Percentiles rank a stretch among this genome's conserved stretches.
These are phyloP conservation scores for Drechslerella stenobrocha DNA, from an alignment of 2,329 filamentous ascomycete species.

Conservation along the genomic window DNA sequence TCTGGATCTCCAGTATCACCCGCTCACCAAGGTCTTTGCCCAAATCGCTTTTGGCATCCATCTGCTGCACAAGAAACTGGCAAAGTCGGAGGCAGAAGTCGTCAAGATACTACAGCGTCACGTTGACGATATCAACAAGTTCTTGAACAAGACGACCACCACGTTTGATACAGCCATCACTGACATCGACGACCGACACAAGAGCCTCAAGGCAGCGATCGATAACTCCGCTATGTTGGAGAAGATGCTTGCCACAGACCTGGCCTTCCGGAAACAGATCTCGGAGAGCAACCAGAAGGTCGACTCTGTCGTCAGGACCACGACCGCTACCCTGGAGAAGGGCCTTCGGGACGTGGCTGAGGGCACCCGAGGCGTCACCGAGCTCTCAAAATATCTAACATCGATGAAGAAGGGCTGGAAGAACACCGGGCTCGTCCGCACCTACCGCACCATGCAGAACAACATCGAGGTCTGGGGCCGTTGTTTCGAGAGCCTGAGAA, in stretches of 20 bases:
- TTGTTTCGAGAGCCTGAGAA: slow-evolving; percentile 75
- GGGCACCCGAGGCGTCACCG: slow-evolving; percentile 73
- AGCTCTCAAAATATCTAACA: slow-evolving; percentile 75
- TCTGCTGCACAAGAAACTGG: slow-evolving; percentile 77
- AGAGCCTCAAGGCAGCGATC: slow-evolving; percentile 79
- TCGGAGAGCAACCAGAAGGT: slow-evolving; percentile 87
- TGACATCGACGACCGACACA: slow-evolving; percentile 78
- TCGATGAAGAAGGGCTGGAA: slow-evolving; percentile 67
- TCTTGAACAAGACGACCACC: slow-evolving; percentile 80
- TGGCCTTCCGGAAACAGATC: slow-evolving; percentile 77
- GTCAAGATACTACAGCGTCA: slow-evolving; percentile 86
- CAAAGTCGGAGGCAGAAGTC: slow-evolving; percentile 85
- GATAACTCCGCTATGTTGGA: slow-evolving; percentile 77
- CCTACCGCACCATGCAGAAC: slow-evolving; percentile 86
- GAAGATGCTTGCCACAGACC: slow-evolving; percentile 76
- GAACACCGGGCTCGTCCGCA: slow-evolving; percentile 67
- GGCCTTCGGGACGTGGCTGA: slow-evolving; percentile 76
- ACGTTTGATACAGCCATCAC: slow-evolving; percentile 76
- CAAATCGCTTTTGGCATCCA: slow-evolving; percentile 95
- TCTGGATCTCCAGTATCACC: slow-evolving; percentile 76
- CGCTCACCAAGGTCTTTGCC: slow-evolving; percentile 83
- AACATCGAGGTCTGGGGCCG: slow-evolving; percentile 89
- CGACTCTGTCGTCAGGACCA: slow-evolving; percentile 82
- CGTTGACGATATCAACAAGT: slow-evolving; percentile 91
- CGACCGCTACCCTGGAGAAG: slow-evolving; percentile 73